These are phyloP conservation scores for Phytophthora tubulina DNA, from an alignment of 352 stramenopile genomes.

Conservation along the genomic window DNA sequence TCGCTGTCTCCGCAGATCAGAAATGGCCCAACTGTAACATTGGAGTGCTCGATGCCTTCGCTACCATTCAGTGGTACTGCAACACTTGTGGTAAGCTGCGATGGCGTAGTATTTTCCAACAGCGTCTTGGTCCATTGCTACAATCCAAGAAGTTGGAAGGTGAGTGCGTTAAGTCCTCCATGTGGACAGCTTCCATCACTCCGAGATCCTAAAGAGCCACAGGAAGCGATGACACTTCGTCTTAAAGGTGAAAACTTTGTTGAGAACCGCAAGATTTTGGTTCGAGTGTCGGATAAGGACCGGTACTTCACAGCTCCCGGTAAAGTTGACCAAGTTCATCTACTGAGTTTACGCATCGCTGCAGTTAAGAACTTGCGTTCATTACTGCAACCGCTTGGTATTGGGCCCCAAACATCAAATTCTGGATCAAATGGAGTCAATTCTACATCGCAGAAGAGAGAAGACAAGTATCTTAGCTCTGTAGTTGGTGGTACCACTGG, in stretches of 20 bases:
- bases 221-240: slow-evolving; percentile 42
- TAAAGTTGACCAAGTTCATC: slow-evolving; percentile 54
- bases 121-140: slow-evolving; percentile 76
- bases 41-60: slow-evolving; percentile 67
- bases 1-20: slow-evolving; percentile 26
- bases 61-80: slow-evolving; percentile 64
- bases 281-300: slow-evolving; percentile 61
- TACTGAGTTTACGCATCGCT: slow-evolving; percentile 63
- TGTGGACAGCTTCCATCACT: slow-evolving; percentile 49
- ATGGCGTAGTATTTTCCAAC: slow-evolving; percentile 71
- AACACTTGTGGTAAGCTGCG: slow-evolving; percentile 55
- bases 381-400: slow-evolving; percentile 45
- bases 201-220: slow-evolving; percentile 3
- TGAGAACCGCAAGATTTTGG: slow-evolving; percentile 69
- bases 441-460: slow-evolving; percentile 31
- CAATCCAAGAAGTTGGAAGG: slow-evolving; percentile 63
- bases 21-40: slow-evolving; percentile 38
- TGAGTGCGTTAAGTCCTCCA: slow-evolving; percentile 51
- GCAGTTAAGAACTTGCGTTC: slow-evolving; percentile 56
- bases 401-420: slow-evolving; percentile 13
- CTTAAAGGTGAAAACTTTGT: slow-evolving; percentile 72
- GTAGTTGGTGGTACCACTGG: slow-evolving; percentile 18
- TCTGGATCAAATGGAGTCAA: neutral
- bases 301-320: slow-evolving; percentile 49
- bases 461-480: slow-evolving; percentile 36